These are phyloP conservation scores for Phaseolus coccineus DNA, from an alignment of 331 rosid genomes.

Conservation along the genomic window DNA sequence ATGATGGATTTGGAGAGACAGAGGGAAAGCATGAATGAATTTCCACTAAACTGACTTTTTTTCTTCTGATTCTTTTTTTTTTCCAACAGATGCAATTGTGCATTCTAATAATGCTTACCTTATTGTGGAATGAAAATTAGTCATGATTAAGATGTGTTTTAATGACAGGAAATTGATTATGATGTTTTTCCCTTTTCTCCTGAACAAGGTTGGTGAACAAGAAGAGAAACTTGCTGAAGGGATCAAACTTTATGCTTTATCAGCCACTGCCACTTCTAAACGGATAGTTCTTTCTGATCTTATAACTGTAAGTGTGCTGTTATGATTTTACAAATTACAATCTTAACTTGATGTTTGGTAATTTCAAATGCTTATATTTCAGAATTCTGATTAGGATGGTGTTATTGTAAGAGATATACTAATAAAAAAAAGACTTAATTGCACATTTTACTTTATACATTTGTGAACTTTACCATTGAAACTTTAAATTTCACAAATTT, in stretches of 20 bases:
- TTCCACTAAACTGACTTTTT: constrained; percentile 19
- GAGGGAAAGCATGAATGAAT: not conserved
- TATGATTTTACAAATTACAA: constrained; percentile 39
- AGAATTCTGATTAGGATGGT: not conserved
- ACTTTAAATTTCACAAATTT: too few species aligned
- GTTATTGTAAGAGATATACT: not conserved
- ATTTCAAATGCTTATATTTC: constrained; percentile 24
- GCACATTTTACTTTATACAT: too few species aligned
- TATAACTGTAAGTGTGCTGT: constrained; percentile 64
- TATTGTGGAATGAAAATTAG: constrained; percentile 25
- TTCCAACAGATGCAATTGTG: not conserved
- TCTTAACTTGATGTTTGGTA: constrained; percentile 16
- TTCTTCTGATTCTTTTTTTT: constrained; percentile 5
- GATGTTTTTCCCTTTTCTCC: constrained; percentile 21
- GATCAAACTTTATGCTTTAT: constrained; percentile 74
- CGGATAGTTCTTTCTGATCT: constrained; percentile 80
- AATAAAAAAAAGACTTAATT: not conserved
- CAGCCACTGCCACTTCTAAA: constrained; percentile 74
- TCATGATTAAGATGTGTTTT: constrained; percentile 36
- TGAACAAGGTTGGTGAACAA: constrained; percentile 70
- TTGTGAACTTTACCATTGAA: too few species aligned
- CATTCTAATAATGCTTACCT: not conserved
- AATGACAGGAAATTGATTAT: constrained; percentile 10
- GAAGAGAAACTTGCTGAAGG: constrained; percentile 90
- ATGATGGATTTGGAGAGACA: constrained; percentile 7